Evolutionary conservation across 2,329 filamentous ascomycete genomes (phyloP).

Genomic region (Pestalotiopsis sp.): DNA sequence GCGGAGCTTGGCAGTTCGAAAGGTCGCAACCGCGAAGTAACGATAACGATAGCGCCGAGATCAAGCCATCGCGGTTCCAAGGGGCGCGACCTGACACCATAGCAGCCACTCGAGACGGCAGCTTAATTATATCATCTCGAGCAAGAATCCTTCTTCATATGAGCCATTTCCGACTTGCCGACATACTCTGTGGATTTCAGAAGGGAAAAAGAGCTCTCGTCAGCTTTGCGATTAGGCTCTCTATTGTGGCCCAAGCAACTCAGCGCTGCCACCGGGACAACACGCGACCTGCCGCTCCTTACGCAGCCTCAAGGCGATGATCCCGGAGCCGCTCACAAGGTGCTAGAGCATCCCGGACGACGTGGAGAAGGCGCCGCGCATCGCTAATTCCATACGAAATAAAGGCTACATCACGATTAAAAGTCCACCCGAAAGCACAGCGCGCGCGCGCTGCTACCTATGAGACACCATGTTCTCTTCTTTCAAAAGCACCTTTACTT

Average conservation of each 20-base stretch:
- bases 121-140: not conserved
- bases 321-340: not conserved
- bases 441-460: not conserved
- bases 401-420: slow-evolving; percentile 21
- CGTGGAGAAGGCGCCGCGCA: slow-evolving; percentile 13
- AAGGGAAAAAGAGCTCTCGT: not conserved
- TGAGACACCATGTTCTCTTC: slow-evolving; percentile 79
- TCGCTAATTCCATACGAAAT: slow-evolving; percentile 21
- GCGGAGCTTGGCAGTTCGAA: not conserved
- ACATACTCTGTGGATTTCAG: not conserved
- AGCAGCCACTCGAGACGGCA: not conserved
- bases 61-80: not conserved
- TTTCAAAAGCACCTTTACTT: slow-evolving; percentile 87
- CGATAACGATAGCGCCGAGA: not conserved
- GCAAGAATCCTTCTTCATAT: not conserved
- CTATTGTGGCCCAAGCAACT: not conserved
- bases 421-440: not conserved
- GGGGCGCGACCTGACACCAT: not conserved
- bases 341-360: slow-evolving; percentile 5
- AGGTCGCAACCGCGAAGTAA: not conserved
- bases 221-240: not conserved
- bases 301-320: not conserved
- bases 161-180: not conserved
- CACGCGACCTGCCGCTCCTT: not conserved
- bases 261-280: not conserved